Conservation (phyloP, 352 stramenopile genomes). For the Globisporangium parvum region DNA sequence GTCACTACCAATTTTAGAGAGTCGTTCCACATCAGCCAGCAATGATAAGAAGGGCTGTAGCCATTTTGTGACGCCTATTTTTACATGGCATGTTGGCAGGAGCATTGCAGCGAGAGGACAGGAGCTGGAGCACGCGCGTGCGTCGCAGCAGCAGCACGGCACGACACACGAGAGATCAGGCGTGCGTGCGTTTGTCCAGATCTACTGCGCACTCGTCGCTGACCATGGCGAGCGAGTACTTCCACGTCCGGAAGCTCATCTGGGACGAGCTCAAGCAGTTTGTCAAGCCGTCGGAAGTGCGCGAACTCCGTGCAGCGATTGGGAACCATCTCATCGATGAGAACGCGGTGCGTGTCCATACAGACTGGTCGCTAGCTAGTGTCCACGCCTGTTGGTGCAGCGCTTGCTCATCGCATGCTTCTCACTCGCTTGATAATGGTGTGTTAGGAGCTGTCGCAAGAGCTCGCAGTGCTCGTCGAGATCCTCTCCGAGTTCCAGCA, state of each 20-base stretch:
- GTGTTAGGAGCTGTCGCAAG: slow-evolving; percentile 39
- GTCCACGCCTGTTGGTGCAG: not conserved
- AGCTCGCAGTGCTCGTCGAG: slow-evolving; percentile 57
- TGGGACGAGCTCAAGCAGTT: slow-evolving; percentile 69
- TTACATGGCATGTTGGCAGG: too few relatives aligned
- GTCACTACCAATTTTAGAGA: too few relatives aligned
- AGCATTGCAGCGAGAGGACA: too few relatives aligned
- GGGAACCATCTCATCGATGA: slow-evolving; percentile 59
- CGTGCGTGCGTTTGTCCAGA: too few relatives aligned
- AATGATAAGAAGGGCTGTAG: too few relatives aligned
- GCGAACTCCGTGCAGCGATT: slow-evolving; percentile 54
- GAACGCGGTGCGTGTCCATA: slow-evolving; percentile 34
- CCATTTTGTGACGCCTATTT: too few relatives aligned
- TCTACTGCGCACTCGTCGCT: too few relatives aligned
- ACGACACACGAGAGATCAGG: not conserved
- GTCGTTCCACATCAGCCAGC: too few relatives aligned
- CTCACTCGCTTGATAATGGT: not conserved
- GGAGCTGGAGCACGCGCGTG: too few relatives aligned
- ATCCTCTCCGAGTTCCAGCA: slow-evolving; percentile 78
- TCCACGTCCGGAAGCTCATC: slow-evolving; percentile 60
- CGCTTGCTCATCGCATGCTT: not conserved
- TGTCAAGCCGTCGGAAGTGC: slow-evolving; percentile 43
- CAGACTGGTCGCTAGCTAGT: not conserved
- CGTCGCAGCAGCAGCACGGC: too few relatives aligned
- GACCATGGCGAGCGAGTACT: slow-evolving; percentile 43